A percentile compares a stretch with the other conserved stretches of the same genome.
Evolutionary conservation across 345 rosid genomes (phyloP).

Genomic region (Leavenworthia alabamica): DNA sequence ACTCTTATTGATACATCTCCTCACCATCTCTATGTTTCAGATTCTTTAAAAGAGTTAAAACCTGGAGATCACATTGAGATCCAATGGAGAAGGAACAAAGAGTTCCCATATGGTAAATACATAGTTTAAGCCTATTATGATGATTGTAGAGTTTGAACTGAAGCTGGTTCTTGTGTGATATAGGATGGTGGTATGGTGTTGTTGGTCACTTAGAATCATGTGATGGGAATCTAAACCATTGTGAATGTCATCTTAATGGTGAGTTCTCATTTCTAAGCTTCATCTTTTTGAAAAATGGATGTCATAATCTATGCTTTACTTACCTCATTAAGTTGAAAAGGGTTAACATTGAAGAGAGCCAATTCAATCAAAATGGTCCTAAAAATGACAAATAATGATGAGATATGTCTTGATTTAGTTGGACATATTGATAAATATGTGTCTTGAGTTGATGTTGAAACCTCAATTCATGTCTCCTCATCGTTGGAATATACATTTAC

Average conservation of each 20-base stretch:
- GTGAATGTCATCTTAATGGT: constrained; percentile 62
- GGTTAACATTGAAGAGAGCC: constrained; percentile 24
- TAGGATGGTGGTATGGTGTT: constrained; percentile 96
- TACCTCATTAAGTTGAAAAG: constrained; percentile 26
- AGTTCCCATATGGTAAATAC: constrained; percentile 75
- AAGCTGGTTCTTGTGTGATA: not conserved
- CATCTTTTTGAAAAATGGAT: constrained; percentile 12
- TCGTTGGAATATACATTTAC: not conserved
- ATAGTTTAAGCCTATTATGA: not conserved
- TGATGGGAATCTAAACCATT: constrained; percentile 57
- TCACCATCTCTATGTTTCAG: constrained; percentile 58
- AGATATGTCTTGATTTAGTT: constrained; percentile 46
- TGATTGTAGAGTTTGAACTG: not conserved
- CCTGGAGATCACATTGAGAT: constrained; percentile 92
- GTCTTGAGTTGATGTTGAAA: constrained; percentile 33
- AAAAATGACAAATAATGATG: constrained; percentile 34
- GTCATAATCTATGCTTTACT: constrained; percentile 19
- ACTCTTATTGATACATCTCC: constrained; percentile 63
- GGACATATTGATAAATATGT: constrained; percentile 47
- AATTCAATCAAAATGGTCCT: constrained; percentile 34
- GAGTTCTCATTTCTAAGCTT: constrained; percentile 23
- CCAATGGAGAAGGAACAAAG: constrained; percentile 89
- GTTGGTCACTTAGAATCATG: constrained; percentile 88
- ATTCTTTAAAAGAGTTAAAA: constrained; percentile 56
- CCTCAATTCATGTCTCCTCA: constrained; percentile 15